phyloP scores from a whole-genome alignment of 2,329 filamentous ascomycete genomes.

The Venturia pyrina region DNA sequence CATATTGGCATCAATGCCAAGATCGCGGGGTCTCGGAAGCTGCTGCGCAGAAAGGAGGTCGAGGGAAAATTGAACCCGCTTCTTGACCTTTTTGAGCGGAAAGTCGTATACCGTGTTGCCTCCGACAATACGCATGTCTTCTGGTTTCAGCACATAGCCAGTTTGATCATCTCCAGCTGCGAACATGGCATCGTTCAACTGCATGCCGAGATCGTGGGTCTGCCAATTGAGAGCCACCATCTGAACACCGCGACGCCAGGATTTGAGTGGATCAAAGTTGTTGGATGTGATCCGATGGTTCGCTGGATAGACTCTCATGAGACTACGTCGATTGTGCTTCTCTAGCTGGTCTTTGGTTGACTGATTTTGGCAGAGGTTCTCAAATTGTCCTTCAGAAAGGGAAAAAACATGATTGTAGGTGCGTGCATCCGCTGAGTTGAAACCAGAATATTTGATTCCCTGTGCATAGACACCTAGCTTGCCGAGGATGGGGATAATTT shows the following conservation, averaged over 20 bases:
- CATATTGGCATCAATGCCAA: constrained; percentile 64
- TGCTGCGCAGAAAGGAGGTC: constrained; percentile 91
- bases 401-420: constrained; percentile 92
- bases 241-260: constrained; percentile 92
- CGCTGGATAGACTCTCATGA: constrained; percentile 92
- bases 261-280: constrained; percentile 89
- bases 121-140: constrained; percentile 54
- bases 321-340: constrained; percentile 79
- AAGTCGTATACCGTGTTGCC: constrained; percentile 39
- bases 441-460: constrained; percentile 74
- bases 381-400: constrained; percentile 82
- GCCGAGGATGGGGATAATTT: constrained; percentile 74
- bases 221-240: constrained; percentile 99
- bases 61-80: constrained; percentile 74
- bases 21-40: constrained; percentile 69
- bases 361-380: constrained; percentile 64
- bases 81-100: constrained; percentile 59
- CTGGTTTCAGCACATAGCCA: constrained; percentile 89
- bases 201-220: constrained; percentile 90
- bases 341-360: constrained; percentile 71
- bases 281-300: constrained; percentile 72
- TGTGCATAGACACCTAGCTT: constrained; percentile 73
- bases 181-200: constrained; percentile 97
- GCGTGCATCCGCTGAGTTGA: constrained; percentile 68
- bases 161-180: constrained; percentile 75